Evolutionary conservation across 352 stramenopile genomes (phyloP).

Genomic region (Phytophthora idaei): DNA sequence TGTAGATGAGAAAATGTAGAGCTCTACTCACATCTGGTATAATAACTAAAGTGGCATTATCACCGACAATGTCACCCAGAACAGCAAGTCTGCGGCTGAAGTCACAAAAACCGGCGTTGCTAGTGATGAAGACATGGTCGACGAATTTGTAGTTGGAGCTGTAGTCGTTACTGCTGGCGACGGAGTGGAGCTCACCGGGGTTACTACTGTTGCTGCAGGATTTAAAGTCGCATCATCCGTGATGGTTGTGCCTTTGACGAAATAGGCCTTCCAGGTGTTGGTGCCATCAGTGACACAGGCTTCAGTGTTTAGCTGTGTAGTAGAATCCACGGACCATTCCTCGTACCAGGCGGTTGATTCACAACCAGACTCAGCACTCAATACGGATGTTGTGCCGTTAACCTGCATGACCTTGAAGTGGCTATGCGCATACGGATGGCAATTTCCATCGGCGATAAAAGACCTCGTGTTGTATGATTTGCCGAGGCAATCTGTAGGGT

Average conservation of each 20-base stretch:
- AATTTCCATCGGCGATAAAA: constrained; percentile 24
- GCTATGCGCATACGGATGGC: constrained; percentile 21
- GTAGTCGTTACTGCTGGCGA: constrained; percentile 5
- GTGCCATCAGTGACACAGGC: constrained; percentile 21
- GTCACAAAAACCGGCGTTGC: not conserved
- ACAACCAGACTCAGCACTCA: constrained; percentile 12
- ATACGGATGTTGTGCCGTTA: constrained; percentile 14
- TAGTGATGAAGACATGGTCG: constrained; percentile 6
- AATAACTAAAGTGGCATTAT: not conserved
- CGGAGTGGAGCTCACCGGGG: constrained; percentile 1
- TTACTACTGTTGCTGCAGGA: constrained; percentile 5
- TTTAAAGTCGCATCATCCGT: constrained; percentile 2
- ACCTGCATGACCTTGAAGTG: constrained; percentile 21
- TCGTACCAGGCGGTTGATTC: constrained; percentile 10
- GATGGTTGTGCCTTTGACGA: not conserved
- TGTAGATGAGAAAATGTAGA: too few species aligned
- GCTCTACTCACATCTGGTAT: too few species aligned
- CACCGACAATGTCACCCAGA: not conserved
- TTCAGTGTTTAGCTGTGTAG: constrained; percentile 19
- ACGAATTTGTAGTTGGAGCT: constrained; percentile 2
- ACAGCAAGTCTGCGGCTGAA: not conserved
- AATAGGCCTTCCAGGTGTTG: constrained; percentile 22
- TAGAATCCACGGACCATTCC: constrained; percentile 13
- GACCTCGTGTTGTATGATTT: constrained; percentile 29
- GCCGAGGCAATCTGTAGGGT: constrained; percentile 13